phyloP scores from a whole-genome alignment of 805 yeast species.

The Ogataea nonfermentans region DNA sequence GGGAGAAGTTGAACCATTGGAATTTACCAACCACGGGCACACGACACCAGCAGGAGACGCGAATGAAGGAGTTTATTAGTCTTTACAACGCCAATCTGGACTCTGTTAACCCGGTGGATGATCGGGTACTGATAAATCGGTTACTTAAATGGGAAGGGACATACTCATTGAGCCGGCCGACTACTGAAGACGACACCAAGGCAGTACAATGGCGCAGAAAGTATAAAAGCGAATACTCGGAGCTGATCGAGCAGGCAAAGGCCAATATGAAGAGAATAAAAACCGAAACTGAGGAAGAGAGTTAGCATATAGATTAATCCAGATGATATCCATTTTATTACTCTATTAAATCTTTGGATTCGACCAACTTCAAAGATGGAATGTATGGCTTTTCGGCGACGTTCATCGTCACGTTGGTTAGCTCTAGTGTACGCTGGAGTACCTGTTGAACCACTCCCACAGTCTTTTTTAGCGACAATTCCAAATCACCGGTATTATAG shows the following conservation, averaged over 20 bases:
- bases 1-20: constrained; percentile 52
- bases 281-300: constrained; percentile 1
- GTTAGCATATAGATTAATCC: background rate
- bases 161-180: constrained; percentile 19
- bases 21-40: constrained; percentile 64
- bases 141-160: constrained; percentile 66
- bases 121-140: constrained; percentile 51
- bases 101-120: constrained; percentile 60
- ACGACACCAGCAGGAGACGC: constrained; percentile 56
- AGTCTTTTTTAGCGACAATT: constrained; percentile 39
- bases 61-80: constrained; percentile 76
- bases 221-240: constrained; percentile 25
- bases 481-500: constrained; percentile 31
- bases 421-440: constrained; percentile 38
- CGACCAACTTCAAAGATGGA: constrained; percentile 45
- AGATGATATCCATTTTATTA: constrained; percentile 1
- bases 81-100: constrained; percentile 82
- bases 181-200: constrained; percentile 15
- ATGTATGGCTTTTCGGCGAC: constrained; percentile 29
- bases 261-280: constrained; percentile 5
- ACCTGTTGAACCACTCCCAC: constrained; percentile 42
- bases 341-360: constrained; percentile 34
- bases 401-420: constrained; percentile 13
- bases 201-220: constrained; percentile 26
- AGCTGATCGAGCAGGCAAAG: constrained; percentile 28